These are phyloP conservation scores for Cenchrus americanus DNA, from an alignment of 176 grass and related monocot species.

Conservation along the genomic window DNA sequence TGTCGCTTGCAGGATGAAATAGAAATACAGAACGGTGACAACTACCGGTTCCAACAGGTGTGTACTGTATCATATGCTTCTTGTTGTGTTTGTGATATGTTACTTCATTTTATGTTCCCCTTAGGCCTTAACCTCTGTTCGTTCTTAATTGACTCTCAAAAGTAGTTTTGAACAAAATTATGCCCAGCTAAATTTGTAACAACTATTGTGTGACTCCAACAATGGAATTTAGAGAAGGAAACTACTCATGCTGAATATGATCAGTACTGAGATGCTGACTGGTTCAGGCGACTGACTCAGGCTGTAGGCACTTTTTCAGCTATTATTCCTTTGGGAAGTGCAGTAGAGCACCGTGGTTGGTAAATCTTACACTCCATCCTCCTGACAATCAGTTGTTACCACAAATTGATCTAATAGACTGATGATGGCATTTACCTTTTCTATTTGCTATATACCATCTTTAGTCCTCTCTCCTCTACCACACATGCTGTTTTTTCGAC, in stretches of 20 bases:
- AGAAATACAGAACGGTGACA: conserved; percentile 83
- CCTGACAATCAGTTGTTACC: not conserved
- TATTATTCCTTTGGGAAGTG: not conserved
- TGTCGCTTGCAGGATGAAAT: conserved; percentile 79
- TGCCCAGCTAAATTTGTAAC: not conserved
- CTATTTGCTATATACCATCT: conserved; percentile 5
- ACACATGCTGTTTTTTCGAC: conserved; percentile 3
- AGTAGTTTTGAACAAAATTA: not conserved
- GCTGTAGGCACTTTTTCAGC: conserved; percentile 1
- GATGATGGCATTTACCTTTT: conserved; percentile 6
- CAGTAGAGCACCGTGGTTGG: not conserved
- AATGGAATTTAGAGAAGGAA: not conserved
- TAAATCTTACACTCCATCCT: conserved; percentile 16
- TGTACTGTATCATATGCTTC: conserved; percentile 22
- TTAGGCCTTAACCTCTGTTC: not conserved
- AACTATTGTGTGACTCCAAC: not conserved
- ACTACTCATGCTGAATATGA: not conserved
- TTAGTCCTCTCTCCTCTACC: conserved; percentile 10
- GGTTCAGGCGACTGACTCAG: conserved; percentile 4
- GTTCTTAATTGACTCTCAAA: not conserved
- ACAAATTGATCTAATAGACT: not conserved
- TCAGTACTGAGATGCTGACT: not conserved
- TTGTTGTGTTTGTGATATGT: conserved; percentile 28
- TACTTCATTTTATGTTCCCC: conserved; percentile 21
- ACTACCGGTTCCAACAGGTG: conserved; percentile 84